A percentile compares a stretch with the other conserved stretches of the same genome.
Evolutionary conservation across 352 stramenopile genomes (phyloP).

Genomic region (Phytophthora hybrid): DNA sequence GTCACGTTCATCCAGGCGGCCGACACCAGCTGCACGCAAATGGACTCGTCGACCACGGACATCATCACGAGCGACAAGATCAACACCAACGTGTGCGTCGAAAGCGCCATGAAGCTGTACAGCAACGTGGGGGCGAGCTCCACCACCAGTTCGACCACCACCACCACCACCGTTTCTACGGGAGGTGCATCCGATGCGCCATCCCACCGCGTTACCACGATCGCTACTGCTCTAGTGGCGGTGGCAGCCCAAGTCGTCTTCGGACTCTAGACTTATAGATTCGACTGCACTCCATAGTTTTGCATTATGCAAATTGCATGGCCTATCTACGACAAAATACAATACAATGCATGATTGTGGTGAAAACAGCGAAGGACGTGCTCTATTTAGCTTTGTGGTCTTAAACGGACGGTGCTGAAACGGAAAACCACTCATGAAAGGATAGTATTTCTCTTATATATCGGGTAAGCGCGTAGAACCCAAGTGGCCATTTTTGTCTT

Average conservation of each 20-base stretch:
- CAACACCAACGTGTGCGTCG: slow-evolving; percentile 3
- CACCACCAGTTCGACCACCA: neutral
- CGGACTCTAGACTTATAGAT: neutral
- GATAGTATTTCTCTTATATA: no score
- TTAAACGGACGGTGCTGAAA: no score
- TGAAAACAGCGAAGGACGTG: no score
- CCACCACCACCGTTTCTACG: neutral
- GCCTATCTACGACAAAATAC: neutral
- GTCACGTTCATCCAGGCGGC: neutral
- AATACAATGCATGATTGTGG: no score
- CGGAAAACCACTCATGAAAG: no score
- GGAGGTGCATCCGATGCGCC: neutral
- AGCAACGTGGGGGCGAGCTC: slow-evolving; percentile 1
- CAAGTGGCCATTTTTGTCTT: neutral
- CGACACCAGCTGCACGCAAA: neutral
- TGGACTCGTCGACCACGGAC: neutral
- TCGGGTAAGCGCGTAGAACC: no score
- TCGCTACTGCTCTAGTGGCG: neutral
- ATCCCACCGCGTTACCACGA: neutral
- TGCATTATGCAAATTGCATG: neutral
- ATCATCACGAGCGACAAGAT: slow-evolving; percentile 6
- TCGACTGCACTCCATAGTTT: no score
- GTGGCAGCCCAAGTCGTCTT: neutral
- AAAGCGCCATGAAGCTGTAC: slow-evolving; percentile 5
- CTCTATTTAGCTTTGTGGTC: no score